Percentiles rank a stretch among this genome's conserved stretches.
These are phyloP conservation scores for Fusarium marasasianum DNA, from an alignment of 2,329 filamentous ascomycete species.

Conservation along the genomic window DNA sequence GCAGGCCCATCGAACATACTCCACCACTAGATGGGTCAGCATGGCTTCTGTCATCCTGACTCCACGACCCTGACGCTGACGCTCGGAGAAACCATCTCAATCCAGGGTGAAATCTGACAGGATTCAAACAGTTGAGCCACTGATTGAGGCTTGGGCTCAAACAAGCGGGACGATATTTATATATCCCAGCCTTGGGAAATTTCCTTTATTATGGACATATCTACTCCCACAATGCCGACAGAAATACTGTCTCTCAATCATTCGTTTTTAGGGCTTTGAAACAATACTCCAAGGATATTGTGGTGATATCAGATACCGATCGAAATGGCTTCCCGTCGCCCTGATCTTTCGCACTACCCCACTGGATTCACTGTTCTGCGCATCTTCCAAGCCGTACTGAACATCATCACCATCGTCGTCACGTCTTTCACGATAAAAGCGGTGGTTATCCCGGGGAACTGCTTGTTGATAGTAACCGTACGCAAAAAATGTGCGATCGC, in stretches of 20 bases:
- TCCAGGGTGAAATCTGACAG: background rate
- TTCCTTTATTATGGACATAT: background rate
- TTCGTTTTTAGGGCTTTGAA: too few species aligned
- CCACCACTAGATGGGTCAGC: background rate
- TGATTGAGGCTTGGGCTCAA: background rate
- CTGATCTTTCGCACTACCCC: slow-evolving; percentile 54
- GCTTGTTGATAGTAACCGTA: slow-evolving; percentile 53
- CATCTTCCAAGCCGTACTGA: slow-evolving; percentile 57
- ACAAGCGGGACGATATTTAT: background rate
- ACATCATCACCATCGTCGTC: slow-evolving; percentile 58
- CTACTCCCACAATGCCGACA: background rate
- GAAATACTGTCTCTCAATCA: too few species aligned
- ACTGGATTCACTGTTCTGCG: slow-evolving; percentile 55
- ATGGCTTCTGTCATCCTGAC: background rate
- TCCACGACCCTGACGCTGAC: background rate
- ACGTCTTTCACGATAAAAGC: slow-evolving; percentile 54
- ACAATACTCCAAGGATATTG: too few species aligned
- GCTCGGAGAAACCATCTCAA: background rate
- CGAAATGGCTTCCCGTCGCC: slow-evolving; percentile 2
- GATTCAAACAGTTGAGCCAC: background rate
- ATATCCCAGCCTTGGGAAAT: background rate
- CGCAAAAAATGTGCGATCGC: background rate
- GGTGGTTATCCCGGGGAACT: slow-evolving; percentile 49
- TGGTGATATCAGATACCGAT: rapidly evolving
- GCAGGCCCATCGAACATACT: background rate